phyloP scores from a whole-genome alignment of 352 stramenopile species.

The Hyaloperonospora arabidopsidis region DNA sequence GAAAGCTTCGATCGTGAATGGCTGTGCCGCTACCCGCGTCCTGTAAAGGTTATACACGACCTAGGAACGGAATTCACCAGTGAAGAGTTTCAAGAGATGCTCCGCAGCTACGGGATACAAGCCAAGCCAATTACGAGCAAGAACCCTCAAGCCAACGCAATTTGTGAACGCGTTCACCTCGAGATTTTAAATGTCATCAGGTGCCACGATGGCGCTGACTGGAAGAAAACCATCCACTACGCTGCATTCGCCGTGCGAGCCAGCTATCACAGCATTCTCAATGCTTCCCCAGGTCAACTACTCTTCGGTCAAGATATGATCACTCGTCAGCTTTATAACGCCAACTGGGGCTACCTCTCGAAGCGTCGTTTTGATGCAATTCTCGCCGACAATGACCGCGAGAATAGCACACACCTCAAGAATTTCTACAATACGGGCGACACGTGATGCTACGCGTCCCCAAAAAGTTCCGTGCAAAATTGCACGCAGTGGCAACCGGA shows the following conservation, averaged over 20 bases:
- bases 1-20: constrained; percentile 1
- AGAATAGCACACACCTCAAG: neutral
- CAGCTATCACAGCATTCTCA: neutral
- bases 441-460: neutral
- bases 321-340: neutral
- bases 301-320: neutral
- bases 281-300: neutral
- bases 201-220: neutral
- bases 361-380: constrained; percentile 3
- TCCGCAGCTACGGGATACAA: neutral
- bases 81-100: neutral
- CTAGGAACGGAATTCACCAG: neutral
- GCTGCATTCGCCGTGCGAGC: neutral
- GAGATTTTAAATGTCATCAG: neutral
- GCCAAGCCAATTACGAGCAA: neutral
- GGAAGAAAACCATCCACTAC: neutral
- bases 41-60: neutral
- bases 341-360: neutral
- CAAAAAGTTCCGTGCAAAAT: too few relatives aligned
- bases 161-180: neutral
- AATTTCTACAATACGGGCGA: neutral
- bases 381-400: neutral
- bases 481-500: too few relatives aligned
- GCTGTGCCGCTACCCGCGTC: neutral
- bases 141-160: neutral